Percentiles rank a stretch among this genome's conserved stretches.
phyloP scores from a whole-genome alignment of 2,329 filamentous ascomycete species.

The Penicillium olsonii region DNA sequence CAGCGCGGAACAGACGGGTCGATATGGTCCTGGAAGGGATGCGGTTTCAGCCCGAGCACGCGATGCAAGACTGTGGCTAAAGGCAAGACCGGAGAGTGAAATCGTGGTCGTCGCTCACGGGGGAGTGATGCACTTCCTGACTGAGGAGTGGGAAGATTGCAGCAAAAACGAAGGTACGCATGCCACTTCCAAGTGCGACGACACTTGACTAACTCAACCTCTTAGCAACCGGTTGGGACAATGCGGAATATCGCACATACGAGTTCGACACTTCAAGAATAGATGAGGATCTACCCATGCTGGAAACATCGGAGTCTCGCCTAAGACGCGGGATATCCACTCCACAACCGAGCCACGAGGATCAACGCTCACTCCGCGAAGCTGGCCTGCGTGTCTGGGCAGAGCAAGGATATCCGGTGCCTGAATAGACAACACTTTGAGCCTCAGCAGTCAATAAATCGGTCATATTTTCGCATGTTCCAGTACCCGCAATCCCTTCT shows the following conservation, averaged over 20 bases:
- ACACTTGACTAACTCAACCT: neutral
- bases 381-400: conserved; percentile 7
- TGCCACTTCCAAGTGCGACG: neutral
- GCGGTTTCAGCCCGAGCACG: neutral
- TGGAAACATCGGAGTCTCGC: conserved; percentile 14
- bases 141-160: conserved; percentile 58
- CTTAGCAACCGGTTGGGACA: conserved; percentile 67
- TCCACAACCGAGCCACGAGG: neutral
- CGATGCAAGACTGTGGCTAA: conserved; percentile 6
- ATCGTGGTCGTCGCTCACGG: conserved; percentile 11
- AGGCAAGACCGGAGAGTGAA: conserved; percentile 6
- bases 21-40: conserved; percentile 34
- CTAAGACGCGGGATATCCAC: conserved; percentile 2
- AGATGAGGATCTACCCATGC: neutral
- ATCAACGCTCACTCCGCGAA: conserved; percentile 1
- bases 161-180: conserved; percentile 39
- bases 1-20: conserved; percentile 23
- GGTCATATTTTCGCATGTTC: neutral
- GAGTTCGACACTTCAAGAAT: conserved; percentile 45
- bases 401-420: conserved; percentile 8
- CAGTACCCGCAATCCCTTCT: conserved; percentile 4
- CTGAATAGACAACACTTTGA: neutral
- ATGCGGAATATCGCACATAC: conserved; percentile 68
- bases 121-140: conserved; percentile 9
- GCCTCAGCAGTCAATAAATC: neutral